Evolutionary conservation across 202 grass and related monocot species (phyloP), one percentile per base, ranked within the genome.

Genomic region (Cymbopogon flexuosus): DNA sequence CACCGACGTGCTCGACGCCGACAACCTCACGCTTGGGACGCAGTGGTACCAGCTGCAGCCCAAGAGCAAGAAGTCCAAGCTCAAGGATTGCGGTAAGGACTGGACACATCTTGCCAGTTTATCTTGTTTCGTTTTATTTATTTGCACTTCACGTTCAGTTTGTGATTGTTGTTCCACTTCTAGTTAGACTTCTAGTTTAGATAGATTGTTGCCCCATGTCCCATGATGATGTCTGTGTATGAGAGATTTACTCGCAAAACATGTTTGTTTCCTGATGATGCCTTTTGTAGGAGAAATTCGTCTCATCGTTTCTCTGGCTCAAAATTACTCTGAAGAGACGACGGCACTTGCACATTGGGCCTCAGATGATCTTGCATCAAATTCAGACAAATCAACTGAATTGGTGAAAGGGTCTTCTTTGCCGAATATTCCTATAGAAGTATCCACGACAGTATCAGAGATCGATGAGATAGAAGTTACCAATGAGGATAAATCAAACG

Each of bases 21-120:
- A 93, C 12, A 88, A 89, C 66, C 84, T 81, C 3, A 85, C 92
- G 58, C 90, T 95, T 1, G 90, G 88, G 24, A 88, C 59, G 10
- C 84, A 77, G 52, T 99, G 96, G 96, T 95, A 91, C 85, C 88
- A 63, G 77, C 79, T 99, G 64, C 80, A 85, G 87, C 90, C 92
- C 24, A 99, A 93, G 92, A 89, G 65, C 86, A 99, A 81, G 71
- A 99, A 95, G 87, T 81, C 87, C 69, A 99, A 95, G 79, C 88
- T 58, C 77, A 91, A 71, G 69, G 89, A 88, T 62, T 95, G 83
- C 67, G 96, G 92, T 99, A 93, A 82, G 42, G 47, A 27, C 27
- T 27, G 27, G 27, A 18, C 42, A 36, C 11, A 3, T 0, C 7
- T 10, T 0, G 8, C 10, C 23, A 16, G 31, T 8, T 36, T 58